These are phyloP conservation scores for Xylaria sp. DNA, from an alignment of 495 filamentous ascomycete genomes.

Conservation along the genomic window DNA sequence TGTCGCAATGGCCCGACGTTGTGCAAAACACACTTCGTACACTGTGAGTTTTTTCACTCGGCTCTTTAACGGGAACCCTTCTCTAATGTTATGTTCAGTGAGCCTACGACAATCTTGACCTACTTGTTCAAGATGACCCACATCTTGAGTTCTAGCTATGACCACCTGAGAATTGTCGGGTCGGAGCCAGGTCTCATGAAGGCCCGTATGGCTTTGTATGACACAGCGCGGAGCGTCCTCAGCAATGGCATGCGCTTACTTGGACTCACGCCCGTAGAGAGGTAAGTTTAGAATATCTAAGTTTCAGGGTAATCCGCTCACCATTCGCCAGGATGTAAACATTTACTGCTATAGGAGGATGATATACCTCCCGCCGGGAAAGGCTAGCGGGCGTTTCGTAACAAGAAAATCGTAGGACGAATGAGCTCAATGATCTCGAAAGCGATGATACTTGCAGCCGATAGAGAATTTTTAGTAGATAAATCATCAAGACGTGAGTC, in stretches of 20 bases:
- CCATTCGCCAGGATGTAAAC: constrained; percentile 25
- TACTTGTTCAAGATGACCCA: constrained; percentile 93
- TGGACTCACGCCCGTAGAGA: constrained; percentile 77
- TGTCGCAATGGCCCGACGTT: constrained; percentile 71
- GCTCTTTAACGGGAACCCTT: background rate
- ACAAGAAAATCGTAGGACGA: constrained; percentile 1
- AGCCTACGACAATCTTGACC: constrained; percentile 72
- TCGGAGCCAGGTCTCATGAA: constrained; percentile 73
- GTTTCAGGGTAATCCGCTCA: background rate
- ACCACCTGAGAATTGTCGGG: constrained; percentile 79
- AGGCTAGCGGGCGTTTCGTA: background rate
- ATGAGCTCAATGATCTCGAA: background rate
- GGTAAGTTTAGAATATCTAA: constrained; percentile 43
- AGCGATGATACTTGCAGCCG: background rate
- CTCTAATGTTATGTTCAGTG: constrained; percentile 33
- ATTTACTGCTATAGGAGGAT: background rate
- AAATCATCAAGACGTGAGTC: constrained; percentile 26
- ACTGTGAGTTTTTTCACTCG: constrained; percentile 33
- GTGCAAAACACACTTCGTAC: constrained; percentile 69
- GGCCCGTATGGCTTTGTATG: constrained; percentile 83
- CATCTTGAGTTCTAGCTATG: constrained; percentile 81
- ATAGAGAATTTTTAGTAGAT: constrained; percentile 10
- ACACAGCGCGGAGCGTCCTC: constrained; percentile 76
- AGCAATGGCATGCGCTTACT: constrained; percentile 85
- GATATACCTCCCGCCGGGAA: background rate